These are phyloP conservation scores for Pseudopyricularia javanii DNA, from an alignment of 2,329 filamentous ascomycete species.

Conservation along the genomic window DNA sequence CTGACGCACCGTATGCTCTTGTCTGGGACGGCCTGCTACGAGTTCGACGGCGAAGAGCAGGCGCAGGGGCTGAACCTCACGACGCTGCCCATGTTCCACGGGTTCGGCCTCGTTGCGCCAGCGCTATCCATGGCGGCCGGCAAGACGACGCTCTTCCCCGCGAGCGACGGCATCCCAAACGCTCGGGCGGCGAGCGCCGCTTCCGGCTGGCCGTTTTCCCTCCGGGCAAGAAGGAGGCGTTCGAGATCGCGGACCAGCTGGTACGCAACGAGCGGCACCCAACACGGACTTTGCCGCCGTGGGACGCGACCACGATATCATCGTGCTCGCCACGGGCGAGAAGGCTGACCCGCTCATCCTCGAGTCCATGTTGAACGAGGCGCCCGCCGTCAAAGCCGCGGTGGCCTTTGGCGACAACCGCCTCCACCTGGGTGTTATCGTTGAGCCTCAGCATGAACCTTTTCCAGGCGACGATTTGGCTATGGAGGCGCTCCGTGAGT, in stretches of 20 bases:
- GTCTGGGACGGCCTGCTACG: not conserved
- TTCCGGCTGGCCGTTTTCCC: not conserved
- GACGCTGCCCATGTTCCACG: not conserved
- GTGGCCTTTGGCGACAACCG: not conserved
- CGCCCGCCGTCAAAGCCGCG: not conserved
- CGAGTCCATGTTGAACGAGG: not conserved
- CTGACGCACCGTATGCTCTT: not conserved
- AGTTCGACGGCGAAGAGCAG: not conserved
- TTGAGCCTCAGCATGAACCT: not conserved
- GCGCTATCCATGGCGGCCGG: not conserved
- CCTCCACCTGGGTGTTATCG: not conserved
- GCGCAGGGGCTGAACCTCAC: not conserved
- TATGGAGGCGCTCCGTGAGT: not conserved
- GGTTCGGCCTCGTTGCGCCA: not conserved
- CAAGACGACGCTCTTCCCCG: not conserved
- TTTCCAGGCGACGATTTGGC: not conserved
- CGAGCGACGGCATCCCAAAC: not conserved
- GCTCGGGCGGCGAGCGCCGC: not conserved
- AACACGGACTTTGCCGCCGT: not conserved
- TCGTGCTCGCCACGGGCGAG: conserved; percentile 2
- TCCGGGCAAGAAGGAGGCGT: not conserved
- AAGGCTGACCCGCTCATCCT: conserved; percentile 4
- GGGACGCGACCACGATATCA: not conserved
- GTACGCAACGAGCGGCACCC: not conserved
- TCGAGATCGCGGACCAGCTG: not conserved